Evolutionary conservation across 306 rosid species (phyloP).

Genomic region (Prunus mume): DNA sequence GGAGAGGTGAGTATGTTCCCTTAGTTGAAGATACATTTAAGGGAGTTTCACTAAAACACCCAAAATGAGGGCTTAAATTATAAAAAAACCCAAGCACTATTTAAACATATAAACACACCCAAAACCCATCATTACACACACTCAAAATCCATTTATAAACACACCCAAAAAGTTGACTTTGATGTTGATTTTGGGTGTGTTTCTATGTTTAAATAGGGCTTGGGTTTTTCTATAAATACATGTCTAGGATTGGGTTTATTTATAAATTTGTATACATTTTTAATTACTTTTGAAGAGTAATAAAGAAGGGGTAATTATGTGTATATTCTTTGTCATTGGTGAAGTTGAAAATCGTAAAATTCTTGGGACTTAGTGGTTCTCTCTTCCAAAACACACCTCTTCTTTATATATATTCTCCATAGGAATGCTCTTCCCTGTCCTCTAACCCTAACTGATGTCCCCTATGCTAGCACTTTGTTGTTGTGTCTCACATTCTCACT

Average conservation of each 20-base stretch:
- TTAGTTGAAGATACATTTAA: neutral
- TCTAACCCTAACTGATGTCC: neutral
- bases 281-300: neutral
- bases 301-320: neutral
- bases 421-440: neutral
- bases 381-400: neutral
- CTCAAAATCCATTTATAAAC: too few species aligned
- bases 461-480: conserved; percentile 2
- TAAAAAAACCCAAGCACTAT: too few species aligned
- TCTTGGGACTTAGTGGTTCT: neutral
- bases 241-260: too few species aligned
- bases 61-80: too few species aligned
- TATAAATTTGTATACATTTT: too few species aligned
- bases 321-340: neutral
- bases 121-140: too few species aligned
- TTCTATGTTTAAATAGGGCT: too few species aligned
- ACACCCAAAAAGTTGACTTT: too few species aligned
- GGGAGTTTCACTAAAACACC: too few species aligned
- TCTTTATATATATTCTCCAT: neutral
- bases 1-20: conserved; percentile 64
- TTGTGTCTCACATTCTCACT: conserved; percentile 18
- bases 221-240: too few species aligned
- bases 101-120: too few species aligned
- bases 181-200: too few species aligned
- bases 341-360: neutral